Base-by-base conservation (phyloP, 1,284 basidiomycete species). In the Leccinum huronense region DNA sequence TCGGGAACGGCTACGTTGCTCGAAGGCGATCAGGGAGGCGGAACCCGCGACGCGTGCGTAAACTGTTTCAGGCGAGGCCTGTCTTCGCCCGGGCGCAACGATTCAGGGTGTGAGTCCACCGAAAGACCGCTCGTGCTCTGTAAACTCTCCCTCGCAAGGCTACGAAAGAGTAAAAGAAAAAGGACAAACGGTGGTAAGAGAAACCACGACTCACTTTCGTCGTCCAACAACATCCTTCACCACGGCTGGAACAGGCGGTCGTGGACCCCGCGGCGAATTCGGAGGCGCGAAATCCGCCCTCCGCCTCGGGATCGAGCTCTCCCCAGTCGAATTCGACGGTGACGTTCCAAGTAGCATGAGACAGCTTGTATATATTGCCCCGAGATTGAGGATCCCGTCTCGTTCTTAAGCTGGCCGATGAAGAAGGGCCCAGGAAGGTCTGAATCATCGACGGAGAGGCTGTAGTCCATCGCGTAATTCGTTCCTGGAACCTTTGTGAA, bases 11-110 rank as follows among this genome's bases (percentile, higher is more conserved):
- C 73, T 36, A 71, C 72, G 19, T 68, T 72, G 65, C 69, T 74
- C 69, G 74, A 73, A 57, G 76, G 74, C 59, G 79, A 77, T 65
- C 66, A 80, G 45, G 88, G 86, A 3, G 84, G 79, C 38, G 88
- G 88, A 27, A 90, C 88, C n/a, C 86, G 84, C 34, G 83, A 81
- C 30, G 87, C 84, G 68, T 84, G 85, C 5, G 86, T 90, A 72
- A 93, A 91, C 48, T 86, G 87, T 34, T 91, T 89, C n/a, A 93
- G 75, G 33, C 88, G 83, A 48, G 89, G 86, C 16, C 83, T 81
- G 19, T 78, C 70, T 48, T 70, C 72, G 8, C 67, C 64, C 6
- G 75, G 71, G 7, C 74, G 68, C 36, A 74, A 57, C 33, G 73
- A 73, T 34, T 76, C 76, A 1, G 72, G 68, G 40, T 69, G 73